A percentile compares a stretch with the other conserved stretches of the same genome.
Evolutionary conservation across 441 rosid species (phyloP).

Genomic region (Erodium trifolium): DNA sequence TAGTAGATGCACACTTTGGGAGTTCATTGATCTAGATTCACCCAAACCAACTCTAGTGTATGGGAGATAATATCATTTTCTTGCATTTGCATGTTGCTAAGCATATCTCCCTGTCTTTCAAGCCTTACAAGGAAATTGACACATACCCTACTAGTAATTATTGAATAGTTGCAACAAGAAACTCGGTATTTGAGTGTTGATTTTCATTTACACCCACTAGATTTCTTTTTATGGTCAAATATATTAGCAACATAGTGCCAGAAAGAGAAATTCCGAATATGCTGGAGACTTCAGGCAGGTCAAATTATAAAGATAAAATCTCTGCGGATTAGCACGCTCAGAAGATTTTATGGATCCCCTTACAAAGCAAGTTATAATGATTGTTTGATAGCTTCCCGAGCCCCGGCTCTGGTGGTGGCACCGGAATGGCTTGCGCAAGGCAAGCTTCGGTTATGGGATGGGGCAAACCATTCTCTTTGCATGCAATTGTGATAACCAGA

Average conservation of each 20-base stretch:
- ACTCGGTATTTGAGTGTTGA: not conserved
- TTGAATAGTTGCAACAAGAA: not conserved
- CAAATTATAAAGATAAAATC: not conserved
- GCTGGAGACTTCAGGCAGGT: not conserved
- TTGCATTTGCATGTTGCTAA: no score
- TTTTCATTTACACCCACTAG: not conserved
- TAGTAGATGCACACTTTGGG: not conserved
- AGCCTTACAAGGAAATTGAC: conserved; percentile 2
- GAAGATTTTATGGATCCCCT: not conserved
- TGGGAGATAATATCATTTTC: not conserved
- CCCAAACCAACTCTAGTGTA: not conserved
- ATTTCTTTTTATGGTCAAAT: not conserved
- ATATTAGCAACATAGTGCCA: not conserved
- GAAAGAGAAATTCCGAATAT: not conserved
- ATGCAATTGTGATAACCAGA: no score
- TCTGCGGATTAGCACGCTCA: not conserved
- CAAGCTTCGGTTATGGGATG: no score
- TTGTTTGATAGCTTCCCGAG: not conserved
- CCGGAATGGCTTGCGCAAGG: no score
- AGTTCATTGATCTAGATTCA: not conserved
- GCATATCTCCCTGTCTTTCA: not conserved
- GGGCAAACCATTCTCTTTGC: no score
- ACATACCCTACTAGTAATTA: not conserved
- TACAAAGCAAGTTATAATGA: not conserved
- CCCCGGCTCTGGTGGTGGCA: no score